Conservation (phyloP, 2,329 filamentous ascomycete genomes). For the Aspergillus floridensis region DNA sequence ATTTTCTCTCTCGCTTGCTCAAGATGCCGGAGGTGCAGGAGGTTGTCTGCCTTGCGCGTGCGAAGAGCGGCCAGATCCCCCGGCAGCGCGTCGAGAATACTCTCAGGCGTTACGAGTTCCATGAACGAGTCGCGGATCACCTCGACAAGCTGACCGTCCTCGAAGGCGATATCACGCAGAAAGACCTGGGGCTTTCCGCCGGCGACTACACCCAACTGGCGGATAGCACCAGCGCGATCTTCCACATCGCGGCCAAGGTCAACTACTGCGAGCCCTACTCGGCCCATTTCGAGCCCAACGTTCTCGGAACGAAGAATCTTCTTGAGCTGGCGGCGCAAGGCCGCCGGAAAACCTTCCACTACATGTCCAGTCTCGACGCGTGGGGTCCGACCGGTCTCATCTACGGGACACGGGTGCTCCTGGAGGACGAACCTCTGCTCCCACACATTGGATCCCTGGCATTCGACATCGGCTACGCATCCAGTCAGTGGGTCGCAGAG, state of each 20-base stretch:
- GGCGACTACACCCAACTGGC: conserved; percentile 60
- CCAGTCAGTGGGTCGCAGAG: conserved; percentile 74
- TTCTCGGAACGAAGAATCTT: conserved; percentile 67
- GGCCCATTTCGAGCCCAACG: conserved; percentile 65
- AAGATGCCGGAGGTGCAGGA: conserved; percentile 48
- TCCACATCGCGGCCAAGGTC: conserved; percentile 70
- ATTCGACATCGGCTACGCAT: conserved; percentile 75
- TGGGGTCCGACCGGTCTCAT: conserved; percentile 15
- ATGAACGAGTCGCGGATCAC: background rate
- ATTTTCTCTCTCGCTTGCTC: conserved; percentile 69
- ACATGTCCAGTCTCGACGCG: conserved; percentile 16
- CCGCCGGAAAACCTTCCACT: conserved; percentile 18
- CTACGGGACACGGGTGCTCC: background rate
- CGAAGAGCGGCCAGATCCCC: conserved; percentile 47
- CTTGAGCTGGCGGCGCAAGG: conserved; percentile 62
- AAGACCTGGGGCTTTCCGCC: conserved; percentile 64
- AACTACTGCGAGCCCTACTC: conserved; percentile 75
- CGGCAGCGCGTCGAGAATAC: conserved; percentile 42
- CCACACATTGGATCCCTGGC: conserved; percentile 7
- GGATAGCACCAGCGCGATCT: conserved; percentile 62
- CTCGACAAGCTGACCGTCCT: conserved; percentile 15
- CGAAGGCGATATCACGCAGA: conserved; percentile 64
- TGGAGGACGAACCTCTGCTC: conserved; percentile 16
- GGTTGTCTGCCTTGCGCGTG: conserved; percentile 70
- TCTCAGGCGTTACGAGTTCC: conserved; percentile 47